phyloP scores from a whole-genome alignment of 164 flowering plant species.

The Cinnamomum chago region DNA sequence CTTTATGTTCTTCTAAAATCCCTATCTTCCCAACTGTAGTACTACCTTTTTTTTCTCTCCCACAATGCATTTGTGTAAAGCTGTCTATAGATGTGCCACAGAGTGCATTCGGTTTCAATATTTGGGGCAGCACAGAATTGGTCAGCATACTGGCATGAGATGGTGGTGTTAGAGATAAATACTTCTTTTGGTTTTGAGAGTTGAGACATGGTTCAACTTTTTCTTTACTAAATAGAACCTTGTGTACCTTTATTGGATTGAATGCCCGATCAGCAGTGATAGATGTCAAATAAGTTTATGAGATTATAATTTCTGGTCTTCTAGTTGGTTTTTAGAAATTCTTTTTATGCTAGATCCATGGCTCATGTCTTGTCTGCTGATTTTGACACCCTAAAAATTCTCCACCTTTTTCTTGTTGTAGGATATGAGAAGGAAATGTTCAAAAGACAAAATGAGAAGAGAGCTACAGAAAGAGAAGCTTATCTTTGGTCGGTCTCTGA shows the following conservation, averaged over 20 bases:
- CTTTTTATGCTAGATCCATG: background rate
- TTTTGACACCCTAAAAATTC: background rate
- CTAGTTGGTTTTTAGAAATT: background rate
- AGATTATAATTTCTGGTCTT: background rate
- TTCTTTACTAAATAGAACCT: background rate
- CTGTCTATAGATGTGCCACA: background rate
- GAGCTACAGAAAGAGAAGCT: slow-evolving; percentile 75
- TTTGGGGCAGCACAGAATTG: background rate
- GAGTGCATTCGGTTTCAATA: background rate
- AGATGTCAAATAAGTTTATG: no score
- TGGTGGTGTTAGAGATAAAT: background rate
- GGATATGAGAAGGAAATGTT: slow-evolving; percentile 73
- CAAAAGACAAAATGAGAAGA: slow-evolving; percentile 68
- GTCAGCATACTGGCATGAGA: background rate
- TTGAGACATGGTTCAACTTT: background rate
- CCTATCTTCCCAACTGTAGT: background rate
- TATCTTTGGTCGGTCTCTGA: slow-evolving; percentile 95
- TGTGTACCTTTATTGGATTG: no score
- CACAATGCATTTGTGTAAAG: background rate
- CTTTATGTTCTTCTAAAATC: background rate
- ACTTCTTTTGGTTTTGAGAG: background rate
- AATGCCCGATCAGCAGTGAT: background rate
- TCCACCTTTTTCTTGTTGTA: slow-evolving; percentile 21
- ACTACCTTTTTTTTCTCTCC: background rate
- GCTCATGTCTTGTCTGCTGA: background rate